Evolutionary conservation across 129 eudicot species (phyloP).

Genomic region (Arctium lappa): DNA sequence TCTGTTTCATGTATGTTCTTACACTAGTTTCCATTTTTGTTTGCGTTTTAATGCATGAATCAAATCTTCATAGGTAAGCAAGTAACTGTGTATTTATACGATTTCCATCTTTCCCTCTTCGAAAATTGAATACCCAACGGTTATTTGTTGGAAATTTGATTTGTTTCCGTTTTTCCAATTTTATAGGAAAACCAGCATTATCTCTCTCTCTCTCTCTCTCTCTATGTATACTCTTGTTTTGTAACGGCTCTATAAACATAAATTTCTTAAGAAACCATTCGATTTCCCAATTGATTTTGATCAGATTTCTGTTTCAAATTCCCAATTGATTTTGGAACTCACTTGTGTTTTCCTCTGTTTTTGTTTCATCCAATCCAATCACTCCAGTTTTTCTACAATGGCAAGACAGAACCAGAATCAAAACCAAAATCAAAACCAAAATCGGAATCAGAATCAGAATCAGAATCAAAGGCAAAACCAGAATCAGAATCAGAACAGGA

Average conservation of each 20-base stretch:
- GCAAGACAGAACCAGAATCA: slow-evolving; percentile 18
- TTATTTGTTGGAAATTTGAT: slow-evolving; percentile 6
- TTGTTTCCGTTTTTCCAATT: background rate
- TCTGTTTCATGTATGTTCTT: slow-evolving; percentile 3
- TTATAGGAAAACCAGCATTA: slow-evolving; percentile 4
- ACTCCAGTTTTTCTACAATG: slow-evolving; percentile 11
- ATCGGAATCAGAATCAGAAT: background rate
- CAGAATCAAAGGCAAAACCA: background rate
- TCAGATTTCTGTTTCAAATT: background rate
- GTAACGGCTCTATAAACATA: background rate
- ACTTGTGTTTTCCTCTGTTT: background rate
- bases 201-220: background rate
- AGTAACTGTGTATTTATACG: background rate
- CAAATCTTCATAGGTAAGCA: background rate
- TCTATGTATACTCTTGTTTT: background rate
- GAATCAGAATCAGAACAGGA: background rate
- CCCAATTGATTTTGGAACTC: background rate
- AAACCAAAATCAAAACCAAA: slow-evolving; percentile 5
- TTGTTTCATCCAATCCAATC: background rate
- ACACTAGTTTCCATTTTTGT: background rate
- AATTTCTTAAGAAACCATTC: background rate
- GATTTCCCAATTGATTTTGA: background rate
- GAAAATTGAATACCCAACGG: background rate
- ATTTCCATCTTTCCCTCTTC: background rate
- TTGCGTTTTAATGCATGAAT: background rate